Conservation (phyloP, 805 yeast genomes). For the Teunomyces funiuensis region DNA sequence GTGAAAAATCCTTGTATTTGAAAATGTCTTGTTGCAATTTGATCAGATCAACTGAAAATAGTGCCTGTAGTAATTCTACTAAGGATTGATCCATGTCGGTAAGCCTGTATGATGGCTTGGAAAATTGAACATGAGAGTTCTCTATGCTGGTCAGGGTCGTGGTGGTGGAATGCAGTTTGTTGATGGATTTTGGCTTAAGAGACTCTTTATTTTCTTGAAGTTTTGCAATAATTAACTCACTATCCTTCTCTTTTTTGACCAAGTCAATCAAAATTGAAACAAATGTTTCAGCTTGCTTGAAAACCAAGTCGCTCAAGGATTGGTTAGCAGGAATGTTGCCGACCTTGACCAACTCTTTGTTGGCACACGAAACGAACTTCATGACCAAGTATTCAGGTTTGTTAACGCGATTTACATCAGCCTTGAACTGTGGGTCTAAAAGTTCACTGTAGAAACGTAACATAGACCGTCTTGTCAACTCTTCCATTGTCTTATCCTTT, state of each 20-base stretch:
- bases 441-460: conserved; percentile 63
- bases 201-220: conserved; percentile 43
- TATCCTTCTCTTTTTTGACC: conserved; percentile 36
- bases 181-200: conserved; percentile 25
- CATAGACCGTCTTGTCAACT: conserved; percentile 55
- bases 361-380: conserved; percentile 53
- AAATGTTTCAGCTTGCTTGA: conserved; percentile 36
- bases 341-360: conserved; percentile 49
- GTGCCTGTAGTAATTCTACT: conserved; percentile 38
- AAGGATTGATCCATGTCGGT: conserved; percentile 54
- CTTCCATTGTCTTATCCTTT: conserved; percentile 36
- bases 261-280: conserved; percentile 37
- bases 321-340: conserved; percentile 28
- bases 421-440: conserved; percentile 45
- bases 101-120: conserved; percentile 52
- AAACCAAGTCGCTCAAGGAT: conserved; percentile 33
- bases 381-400: conserved; percentile 49
- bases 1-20: conserved; percentile 38
- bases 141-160: neutral
- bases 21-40: conserved; percentile 57
- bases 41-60: conserved; percentile 51
- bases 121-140: conserved; percentile 18
- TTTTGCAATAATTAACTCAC: conserved; percentile 41
- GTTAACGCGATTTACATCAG: conserved; percentile 29
- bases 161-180: conserved; percentile 5